Percentiles rank a stretch among this genome's conserved stretches.
Conservation (phyloP, 1,284 basidiomycete species). For the Tausonia pullulans region DNA sequence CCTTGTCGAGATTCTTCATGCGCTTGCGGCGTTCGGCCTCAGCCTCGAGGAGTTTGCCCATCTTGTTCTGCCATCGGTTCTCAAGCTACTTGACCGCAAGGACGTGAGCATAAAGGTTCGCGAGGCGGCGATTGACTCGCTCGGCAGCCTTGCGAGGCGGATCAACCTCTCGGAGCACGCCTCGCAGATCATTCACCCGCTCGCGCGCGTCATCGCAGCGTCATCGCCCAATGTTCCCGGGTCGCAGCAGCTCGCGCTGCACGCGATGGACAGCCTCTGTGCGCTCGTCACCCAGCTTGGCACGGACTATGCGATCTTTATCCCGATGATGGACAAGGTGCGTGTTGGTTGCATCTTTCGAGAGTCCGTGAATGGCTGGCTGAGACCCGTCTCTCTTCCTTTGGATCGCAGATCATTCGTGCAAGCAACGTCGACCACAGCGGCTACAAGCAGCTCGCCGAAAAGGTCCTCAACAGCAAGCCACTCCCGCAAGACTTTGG, state of each 20-base stretch:
- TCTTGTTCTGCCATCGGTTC: slow-evolving; percentile 89
- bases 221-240: slow-evolving; percentile 29
- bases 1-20: slow-evolving; percentile 77
- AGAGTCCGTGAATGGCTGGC: too few species aligned
- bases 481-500: slow-evolving; percentile 56
- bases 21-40: slow-evolving; percentile 69
- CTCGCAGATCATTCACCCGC: slow-evolving; percentile 90
- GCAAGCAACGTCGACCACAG: slow-evolving; percentile 72
- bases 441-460: slow-evolving; percentile 78
- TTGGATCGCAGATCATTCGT: slow-evolving; percentile 50
- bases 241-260: slow-evolving; percentile 64
- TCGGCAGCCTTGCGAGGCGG: slow-evolving; percentile 79
- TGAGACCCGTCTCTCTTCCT: background rate
- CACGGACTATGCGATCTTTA: slow-evolving; percentile 92
- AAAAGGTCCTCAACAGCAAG: slow-evolving; percentile 85
- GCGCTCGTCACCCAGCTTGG: slow-evolving; percentile 88
- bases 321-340: slow-evolving; percentile 93
- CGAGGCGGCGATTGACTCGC: slow-evolving; percentile 80
- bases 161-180: slow-evolving; percentile 99
- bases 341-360: slow-evolving; percentile 18
- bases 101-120: slow-evolving; percentile 67
- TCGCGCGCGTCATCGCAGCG: slow-evolving; percentile 76
- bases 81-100: slow-evolving; percentile 76
- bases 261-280: slow-evolving; percentile 89
- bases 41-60: slow-evolving; percentile 98